A percentile compares a stretch with the other conserved stretches of the same genome.
phyloP scores from a whole-genome alignment of 768 basidiomycete species.

The Mycena latifolia region DNA sequence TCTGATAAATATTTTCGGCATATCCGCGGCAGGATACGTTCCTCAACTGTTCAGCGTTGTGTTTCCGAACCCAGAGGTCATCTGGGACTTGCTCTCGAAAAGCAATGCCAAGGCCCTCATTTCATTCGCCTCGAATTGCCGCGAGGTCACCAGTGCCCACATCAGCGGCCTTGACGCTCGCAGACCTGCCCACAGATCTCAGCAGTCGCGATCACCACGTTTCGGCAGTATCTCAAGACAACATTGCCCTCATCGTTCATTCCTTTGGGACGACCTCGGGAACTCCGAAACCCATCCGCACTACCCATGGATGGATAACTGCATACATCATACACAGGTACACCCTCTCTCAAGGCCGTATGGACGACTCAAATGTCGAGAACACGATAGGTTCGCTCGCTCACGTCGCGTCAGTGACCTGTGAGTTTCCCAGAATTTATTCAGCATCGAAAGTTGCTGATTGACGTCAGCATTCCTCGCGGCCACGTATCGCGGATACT shows the following conservation, averaged over 20 bases:
- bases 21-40: neutral
- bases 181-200: neutral
- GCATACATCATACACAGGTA: conserved; percentile 2
- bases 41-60: conserved; percentile 1
- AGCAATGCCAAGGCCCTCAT: conserved; percentile 2
- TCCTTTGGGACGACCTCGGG: conserved; percentile 10
- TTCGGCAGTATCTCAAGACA: neutral
- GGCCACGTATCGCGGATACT: neutral
- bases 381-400: conserved; percentile 12
- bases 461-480: neutral
- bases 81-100: neutral
- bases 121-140: neutral
- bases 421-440: neutral
- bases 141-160: neutral
- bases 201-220: neutral
- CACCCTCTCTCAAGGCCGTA: neutral
- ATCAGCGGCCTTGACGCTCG: neutral
- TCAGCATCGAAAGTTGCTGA: too few species aligned
- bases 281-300: conserved; percentile 4
- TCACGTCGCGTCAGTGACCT: neutral
- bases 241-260: neutral
- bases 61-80: neutral
- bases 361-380: neutral
- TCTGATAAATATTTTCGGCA: neutral
- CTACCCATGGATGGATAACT: neutral